phyloP scores from a whole-genome alignment of 2,329 filamentous ascomycete species.

The Phaeosphaeria sp. region DNA sequence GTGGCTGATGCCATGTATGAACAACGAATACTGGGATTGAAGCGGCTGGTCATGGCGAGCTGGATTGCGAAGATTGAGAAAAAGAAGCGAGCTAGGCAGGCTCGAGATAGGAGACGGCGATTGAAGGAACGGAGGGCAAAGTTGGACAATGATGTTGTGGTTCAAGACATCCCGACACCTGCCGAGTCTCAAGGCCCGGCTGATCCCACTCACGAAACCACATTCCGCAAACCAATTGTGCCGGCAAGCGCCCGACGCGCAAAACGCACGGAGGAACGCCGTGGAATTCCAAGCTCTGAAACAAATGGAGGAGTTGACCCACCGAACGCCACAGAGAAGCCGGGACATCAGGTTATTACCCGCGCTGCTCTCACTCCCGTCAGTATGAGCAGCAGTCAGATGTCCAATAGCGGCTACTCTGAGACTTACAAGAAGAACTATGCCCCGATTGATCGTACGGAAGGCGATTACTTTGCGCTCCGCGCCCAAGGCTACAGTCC shows the following conservation, averaged over 20 bases:
- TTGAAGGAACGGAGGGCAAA: slow-evolving; percentile 29
- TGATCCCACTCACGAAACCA: slow-evolving; percentile 10
- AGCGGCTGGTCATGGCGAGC: slow-evolving; percentile 26
- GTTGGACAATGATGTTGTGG: slow-evolving; percentile 11
- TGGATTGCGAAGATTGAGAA: slow-evolving; percentile 33
- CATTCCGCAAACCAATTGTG: slow-evolving; percentile 19
- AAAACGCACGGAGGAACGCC: slow-evolving; percentile 27
- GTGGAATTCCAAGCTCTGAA: slow-evolving; percentile 1
- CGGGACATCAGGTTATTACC: background rate
- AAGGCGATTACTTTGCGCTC: slow-evolving; percentile 59
- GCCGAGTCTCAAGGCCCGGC: slow-evolving; percentile 4
- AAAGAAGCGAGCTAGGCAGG: slow-evolving; percentile 29
- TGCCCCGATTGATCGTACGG: slow-evolving; percentile 51
- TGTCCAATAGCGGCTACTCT: slow-evolving; percentile 25
- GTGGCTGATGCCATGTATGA: slow-evolving; percentile 26
- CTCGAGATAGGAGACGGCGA: slow-evolving; percentile 30
- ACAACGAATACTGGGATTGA: slow-evolving; percentile 20
- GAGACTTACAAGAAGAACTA: slow-evolving; percentile 30
- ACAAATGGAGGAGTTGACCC: background rate
- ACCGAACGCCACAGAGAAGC: background rate
- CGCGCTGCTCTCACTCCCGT: slow-evolving; percentile 4
- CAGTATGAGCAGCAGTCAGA: slow-evolving; percentile 6
- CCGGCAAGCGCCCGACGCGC: slow-evolving; percentile 24
- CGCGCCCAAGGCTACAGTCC: slow-evolving; percentile 57
- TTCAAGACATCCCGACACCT: slow-evolving; percentile 4